These are phyloP conservation scores for Neofusicoccum ribis DNA, from an alignment of 2,329 filamentous ascomycete species.

Conservation along the genomic window DNA sequence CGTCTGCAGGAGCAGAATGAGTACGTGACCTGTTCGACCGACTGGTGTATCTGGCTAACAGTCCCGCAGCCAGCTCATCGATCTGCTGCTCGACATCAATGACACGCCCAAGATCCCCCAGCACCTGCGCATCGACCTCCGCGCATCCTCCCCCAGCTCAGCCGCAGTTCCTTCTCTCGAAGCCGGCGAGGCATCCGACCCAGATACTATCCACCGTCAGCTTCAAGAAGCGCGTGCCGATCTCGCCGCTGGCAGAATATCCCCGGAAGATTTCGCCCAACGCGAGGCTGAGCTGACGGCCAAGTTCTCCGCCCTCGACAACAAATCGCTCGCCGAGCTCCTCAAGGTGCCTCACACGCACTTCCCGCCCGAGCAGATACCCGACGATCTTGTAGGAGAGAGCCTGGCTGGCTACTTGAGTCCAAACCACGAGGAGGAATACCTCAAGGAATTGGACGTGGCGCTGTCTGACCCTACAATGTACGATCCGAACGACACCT, in stretches of 20 bases:
- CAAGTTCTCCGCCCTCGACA: conserved; percentile 28
- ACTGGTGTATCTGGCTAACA: not conserved
- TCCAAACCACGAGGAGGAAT: conserved; percentile 71
- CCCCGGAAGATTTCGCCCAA: conserved; percentile 32
- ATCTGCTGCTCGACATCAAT: conserved; percentile 88
- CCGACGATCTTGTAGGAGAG: conserved; percentile 48
- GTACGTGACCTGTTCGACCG: conserved; percentile 55
- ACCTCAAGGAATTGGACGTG: conserved; percentile 65
- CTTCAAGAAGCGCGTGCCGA: conserved; percentile 38
- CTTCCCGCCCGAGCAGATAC: conserved; percentile 32
- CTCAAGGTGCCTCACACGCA: conserved; percentile 44
- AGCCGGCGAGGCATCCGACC: conserved; percentile 24
- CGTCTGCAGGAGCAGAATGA: conserved; percentile 89
- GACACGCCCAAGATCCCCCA: conserved; percentile 74
- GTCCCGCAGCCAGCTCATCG: conserved; percentile 72
- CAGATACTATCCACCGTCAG: conserved; percentile 28
- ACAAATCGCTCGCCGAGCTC: conserved; percentile 37
- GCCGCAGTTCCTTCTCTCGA: conserved; percentile 27
- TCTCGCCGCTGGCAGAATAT: conserved; percentile 32
- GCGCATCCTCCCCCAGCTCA: conserved; percentile 28
- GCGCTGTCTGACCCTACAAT: conserved; percentile 52
- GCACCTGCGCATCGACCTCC: conserved; percentile 72
- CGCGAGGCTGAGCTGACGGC: conserved; percentile 32
- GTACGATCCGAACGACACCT: conserved; percentile 50
- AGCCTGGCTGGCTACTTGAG: conserved; percentile 67